These are phyloP conservation scores for Ogataea chonburiensis DNA, from an alignment of 805 yeast genomes.

Conservation along the genomic window DNA sequence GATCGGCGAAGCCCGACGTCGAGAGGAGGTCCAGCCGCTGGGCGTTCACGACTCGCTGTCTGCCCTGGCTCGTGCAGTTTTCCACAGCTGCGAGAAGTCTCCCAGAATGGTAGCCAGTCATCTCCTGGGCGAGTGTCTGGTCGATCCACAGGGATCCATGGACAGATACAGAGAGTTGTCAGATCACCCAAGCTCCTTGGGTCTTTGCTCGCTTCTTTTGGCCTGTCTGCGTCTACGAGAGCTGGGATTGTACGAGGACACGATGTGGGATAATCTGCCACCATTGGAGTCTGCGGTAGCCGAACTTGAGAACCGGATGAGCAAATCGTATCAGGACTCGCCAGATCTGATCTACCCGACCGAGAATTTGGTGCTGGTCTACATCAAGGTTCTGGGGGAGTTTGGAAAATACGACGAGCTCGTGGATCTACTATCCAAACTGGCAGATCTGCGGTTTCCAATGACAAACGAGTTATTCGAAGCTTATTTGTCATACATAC, in stretches of 20 bases:
- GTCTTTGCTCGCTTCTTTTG: constrained; percentile 45
- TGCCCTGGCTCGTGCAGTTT: constrained; percentile 28
- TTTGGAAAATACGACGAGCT: constrained; percentile 53
- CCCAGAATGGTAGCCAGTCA: constrained; percentile 25
- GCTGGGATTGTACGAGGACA: constrained; percentile 9
- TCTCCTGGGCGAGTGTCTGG: constrained; percentile 35
- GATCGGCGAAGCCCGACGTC: constrained; percentile 9
- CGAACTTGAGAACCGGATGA: constrained; percentile 48
- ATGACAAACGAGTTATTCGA: constrained; percentile 22
- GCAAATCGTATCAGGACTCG: constrained; percentile 35
- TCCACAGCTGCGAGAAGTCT: constrained; percentile 13
- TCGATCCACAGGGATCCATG: constrained; percentile 33
- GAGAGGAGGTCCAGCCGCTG: constrained; percentile 1
- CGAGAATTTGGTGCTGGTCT: constrained; percentile 48
- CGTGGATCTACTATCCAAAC: constrained; percentile 49
- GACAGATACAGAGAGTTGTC: constrained; percentile 27
- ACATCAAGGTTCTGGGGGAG: constrained; percentile 48
- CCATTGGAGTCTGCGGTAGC: constrained; percentile 62
- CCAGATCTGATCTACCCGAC: constrained; percentile 42
- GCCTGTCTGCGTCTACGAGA: constrained; percentile 41
- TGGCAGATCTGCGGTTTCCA: constrained; percentile 45
- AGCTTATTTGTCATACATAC: constrained; percentile 21
- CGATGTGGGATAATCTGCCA: constrained; percentile 52
- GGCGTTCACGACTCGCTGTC: constrained; percentile 20
- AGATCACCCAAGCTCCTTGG: constrained; percentile 21